Conservation (phyloP, 306 rosid genomes). For the Parietaria judaica region DNA sequence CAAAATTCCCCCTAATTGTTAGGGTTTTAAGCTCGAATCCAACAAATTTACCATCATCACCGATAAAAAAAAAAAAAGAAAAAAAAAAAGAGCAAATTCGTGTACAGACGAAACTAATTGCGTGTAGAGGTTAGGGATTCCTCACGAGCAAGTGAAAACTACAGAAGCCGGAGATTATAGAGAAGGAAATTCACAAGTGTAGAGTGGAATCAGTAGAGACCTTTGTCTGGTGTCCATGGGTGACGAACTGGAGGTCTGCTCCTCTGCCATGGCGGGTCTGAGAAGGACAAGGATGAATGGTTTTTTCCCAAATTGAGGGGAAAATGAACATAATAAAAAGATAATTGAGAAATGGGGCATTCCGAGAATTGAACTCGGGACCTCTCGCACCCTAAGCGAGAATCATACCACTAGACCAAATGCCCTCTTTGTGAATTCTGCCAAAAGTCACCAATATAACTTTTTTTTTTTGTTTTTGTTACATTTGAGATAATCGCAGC, state of each 20-base stretch:
- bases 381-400: conserved; percentile 18
- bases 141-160: too few relatives aligned
- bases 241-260: conserved; percentile 49
- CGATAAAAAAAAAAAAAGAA: background rate
- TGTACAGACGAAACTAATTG: too few relatives aligned
- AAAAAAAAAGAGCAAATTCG: background rate
- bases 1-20: background rate
- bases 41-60: background rate
- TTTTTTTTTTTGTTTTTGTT: background rate
- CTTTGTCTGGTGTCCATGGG: conserved; percentile 56
- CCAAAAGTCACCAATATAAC: too few relatives aligned
- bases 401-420: conserved; percentile 16
- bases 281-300: background rate
- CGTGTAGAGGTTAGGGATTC: too few relatives aligned
- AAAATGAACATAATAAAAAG: too few relatives aligned
- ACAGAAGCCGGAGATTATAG: background rate
- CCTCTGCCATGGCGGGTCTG: conserved; percentile 35
- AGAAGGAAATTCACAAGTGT: background rate
- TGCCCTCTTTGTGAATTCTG: background rate
- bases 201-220: conserved; percentile 20
- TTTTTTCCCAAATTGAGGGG: background rate
- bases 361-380: conserved; percentile 18
- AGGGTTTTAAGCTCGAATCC: background rate
- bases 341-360: conserved; percentile 5
- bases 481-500: too few relatives aligned